These are phyloP conservation scores for Phytopythium montanum DNA, from an alignment of 352 stramenopile genomes.

Conservation along the genomic window DNA sequence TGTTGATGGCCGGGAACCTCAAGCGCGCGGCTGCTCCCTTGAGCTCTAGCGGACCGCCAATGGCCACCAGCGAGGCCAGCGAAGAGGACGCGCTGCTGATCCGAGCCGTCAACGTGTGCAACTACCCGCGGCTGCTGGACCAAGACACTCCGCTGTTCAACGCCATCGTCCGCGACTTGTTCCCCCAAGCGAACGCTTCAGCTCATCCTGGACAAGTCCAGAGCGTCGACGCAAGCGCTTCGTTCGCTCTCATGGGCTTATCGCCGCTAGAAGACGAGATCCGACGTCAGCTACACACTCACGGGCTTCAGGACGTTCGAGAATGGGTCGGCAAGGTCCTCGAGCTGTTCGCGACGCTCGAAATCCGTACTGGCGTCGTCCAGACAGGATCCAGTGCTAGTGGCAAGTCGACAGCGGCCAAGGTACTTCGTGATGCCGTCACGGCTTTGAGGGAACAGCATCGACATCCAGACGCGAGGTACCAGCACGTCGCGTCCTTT, in stretches of 20 bases:
- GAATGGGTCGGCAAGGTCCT: conserved; percentile 88
- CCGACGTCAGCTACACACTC: conserved; percentile 53
- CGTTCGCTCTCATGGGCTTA: conserved; percentile 21
- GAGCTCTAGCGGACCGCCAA: neutral
- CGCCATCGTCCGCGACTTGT: conserved; percentile 87
- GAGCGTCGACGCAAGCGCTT: neutral
- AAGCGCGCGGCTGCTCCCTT: conserved; percentile 35
- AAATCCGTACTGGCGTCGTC: conserved; percentile 88
- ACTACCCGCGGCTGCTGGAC: conserved; percentile 90
- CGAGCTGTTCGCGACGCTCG: conserved; percentile 90
- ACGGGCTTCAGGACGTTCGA: conserved; percentile 55
- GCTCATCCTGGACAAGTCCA: neutral
- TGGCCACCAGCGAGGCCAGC: neutral
- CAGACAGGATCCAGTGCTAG: conserved; percentile 70
- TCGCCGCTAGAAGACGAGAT: conserved; percentile 70
- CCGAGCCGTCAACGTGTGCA: conserved; percentile 91
- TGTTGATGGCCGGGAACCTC: conserved; percentile 71
- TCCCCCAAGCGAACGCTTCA: conserved; percentile 41
- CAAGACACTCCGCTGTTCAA: conserved; percentile 88
- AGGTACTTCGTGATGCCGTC: conserved; percentile 45
- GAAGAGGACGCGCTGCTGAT: conserved; percentile 88
- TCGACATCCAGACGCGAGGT: conserved; percentile 42
- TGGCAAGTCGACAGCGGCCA: conserved; percentile 59
- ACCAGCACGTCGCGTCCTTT: conserved; percentile 54
- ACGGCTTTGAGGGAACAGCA: conserved; percentile 42